Percentiles rank a stretch among this genome's conserved stretches.
Evolutionary conservation across 495 filamentous ascomycete species (phyloP).

Genomic region (Venustampulla echinocandica): DNA sequence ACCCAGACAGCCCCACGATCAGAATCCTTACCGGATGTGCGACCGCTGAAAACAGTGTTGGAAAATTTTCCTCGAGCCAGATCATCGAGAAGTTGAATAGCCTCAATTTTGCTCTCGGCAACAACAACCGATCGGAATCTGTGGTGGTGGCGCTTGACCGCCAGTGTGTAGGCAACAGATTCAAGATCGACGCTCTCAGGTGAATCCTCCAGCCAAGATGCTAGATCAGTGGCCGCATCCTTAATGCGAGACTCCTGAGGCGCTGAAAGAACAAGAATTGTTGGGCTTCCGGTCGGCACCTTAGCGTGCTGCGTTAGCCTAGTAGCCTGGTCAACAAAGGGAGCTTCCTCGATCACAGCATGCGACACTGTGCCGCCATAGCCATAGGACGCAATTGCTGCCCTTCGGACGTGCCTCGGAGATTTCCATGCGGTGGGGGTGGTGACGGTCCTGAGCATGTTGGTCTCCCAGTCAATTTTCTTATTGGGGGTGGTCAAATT

Average conservation of each 20-base stretch:
- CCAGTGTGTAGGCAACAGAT: conserved; percentile 26
- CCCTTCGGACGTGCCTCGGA: conserved; percentile 21
- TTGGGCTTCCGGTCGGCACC: conserved; percentile 8
- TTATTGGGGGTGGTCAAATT: conserved; percentile 42
- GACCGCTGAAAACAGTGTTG: not conserved
- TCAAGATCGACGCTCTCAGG: not conserved
- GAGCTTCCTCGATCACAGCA: conserved; percentile 29
- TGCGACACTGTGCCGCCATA: conserved; percentile 37
- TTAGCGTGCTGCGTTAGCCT: conserved; percentile 1
- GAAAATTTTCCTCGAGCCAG: not conserved
- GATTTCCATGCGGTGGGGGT: conserved; percentile 14
- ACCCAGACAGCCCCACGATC: not conserved
- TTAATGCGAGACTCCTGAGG: not conserved
- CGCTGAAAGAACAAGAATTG: not conserved
- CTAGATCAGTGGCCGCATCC: conserved; percentile 5
- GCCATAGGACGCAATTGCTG: conserved; percentile 35
- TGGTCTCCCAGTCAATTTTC: conserved; percentile 33
- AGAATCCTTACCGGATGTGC: not conserved
- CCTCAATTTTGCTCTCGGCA: not conserved
- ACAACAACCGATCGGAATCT: conserved; percentile 15
- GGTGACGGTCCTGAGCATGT: not conserved
- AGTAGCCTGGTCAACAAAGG: too few relatives aligned
- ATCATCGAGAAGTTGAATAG: not conserved
- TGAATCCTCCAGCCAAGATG: not conserved
- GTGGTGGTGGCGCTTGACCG: conserved; percentile 12